phyloP scores from a whole-genome alignment of 164 flowering plant species.

The Brasenia schreberi region DNA sequence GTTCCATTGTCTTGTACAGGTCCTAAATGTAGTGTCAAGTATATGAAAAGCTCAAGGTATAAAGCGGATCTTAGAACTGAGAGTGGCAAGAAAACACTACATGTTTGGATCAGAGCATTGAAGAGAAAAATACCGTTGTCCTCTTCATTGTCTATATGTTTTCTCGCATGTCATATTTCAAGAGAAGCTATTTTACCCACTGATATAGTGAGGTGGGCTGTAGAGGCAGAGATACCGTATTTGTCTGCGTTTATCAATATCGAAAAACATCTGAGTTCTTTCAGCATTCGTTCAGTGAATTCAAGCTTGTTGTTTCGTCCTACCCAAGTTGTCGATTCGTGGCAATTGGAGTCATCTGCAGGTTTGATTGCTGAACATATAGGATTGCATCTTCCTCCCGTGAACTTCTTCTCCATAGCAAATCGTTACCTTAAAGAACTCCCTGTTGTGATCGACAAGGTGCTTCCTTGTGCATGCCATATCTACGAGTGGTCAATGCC shows the following conservation, averaged over 20 bases:
- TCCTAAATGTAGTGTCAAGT: background rate
- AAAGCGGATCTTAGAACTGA: constrained; percentile 41
- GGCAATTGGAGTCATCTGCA: constrained; percentile 52
- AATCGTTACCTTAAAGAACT: constrained; percentile 47
- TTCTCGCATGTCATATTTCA: constrained; percentile 68
- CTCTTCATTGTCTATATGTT: constrained; percentile 48
- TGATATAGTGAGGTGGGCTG: constrained; percentile 61
- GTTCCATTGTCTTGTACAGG: background rate
- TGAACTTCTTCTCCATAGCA: constrained; percentile 60
- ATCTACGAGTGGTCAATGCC: constrained; percentile 83
- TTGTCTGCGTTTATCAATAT: constrained; percentile 54
- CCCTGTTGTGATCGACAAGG: constrained; percentile 44
- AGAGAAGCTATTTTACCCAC: constrained; percentile 70
- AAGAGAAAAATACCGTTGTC: constrained; percentile 44
- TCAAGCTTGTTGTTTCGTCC: constrained; percentile 68
- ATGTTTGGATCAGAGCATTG: constrained; percentile 52
- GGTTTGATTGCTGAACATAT: constrained; percentile 48
- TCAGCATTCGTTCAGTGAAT: constrained; percentile 44
- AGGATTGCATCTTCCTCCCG: constrained; percentile 75
- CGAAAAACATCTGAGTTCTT: constrained; percentile 32
- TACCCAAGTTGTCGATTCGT: constrained; percentile 23
- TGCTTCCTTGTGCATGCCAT: constrained; percentile 47
- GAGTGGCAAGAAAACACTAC: constrained; percentile 38
- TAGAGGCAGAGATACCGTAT: constrained; percentile 87
- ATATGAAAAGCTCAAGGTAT: background rate